Evolutionary conservation across 371 early-diverging fungal species (phyloP), one percentile per base, ranked within the genome.

Genomic region (Zychaea mexicana): DNA sequence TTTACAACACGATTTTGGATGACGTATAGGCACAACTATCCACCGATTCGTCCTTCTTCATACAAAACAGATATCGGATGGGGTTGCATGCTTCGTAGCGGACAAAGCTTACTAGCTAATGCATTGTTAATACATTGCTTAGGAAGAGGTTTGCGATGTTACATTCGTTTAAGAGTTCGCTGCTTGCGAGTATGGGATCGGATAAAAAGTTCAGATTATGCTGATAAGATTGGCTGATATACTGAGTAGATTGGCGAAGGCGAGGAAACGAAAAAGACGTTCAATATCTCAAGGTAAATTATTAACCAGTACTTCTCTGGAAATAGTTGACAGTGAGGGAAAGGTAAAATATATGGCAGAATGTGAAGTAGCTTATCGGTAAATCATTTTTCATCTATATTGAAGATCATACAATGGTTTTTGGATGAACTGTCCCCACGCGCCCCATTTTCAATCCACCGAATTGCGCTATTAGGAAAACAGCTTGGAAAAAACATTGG

Each of bases 81-180:
- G 96, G 98, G 98, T 0, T 98, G 98, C 76, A 98, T 98, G 98
- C 77, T 98, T 45, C 77, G 98, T 28, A 93, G 94, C 36, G 97
- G 96, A 0, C 98, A 98, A 71, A 94, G 93, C 73, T 74, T 98
- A 57, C 77, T 98, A 54, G 94, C 94, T 1, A 93, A 94, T 66
- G 89, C 96, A 0, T 75, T 96, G 10, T 69, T 93, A 57, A 69
- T 91, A 10, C 90, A 90, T 57, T 73, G 80, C 32, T 73, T 94
- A 67, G 90, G 91, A 5, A 75, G 89, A 82, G 87, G 91, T 79
- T 79, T 69, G 52, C 12, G 9, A 27, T 45, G 4, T 28, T 45
- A 17, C 19, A 46, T 10, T 10, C 26, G 2, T 2, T 54, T 28
- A 21, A 38, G 57, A 32, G n/a, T 31, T 28, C 31, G 21, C 52